Percentiles rank a stretch among this genome's conserved stretches.
phyloP scores from a whole-genome alignment of 345 rosid genomes.

The Sapria himalayana region DNA sequence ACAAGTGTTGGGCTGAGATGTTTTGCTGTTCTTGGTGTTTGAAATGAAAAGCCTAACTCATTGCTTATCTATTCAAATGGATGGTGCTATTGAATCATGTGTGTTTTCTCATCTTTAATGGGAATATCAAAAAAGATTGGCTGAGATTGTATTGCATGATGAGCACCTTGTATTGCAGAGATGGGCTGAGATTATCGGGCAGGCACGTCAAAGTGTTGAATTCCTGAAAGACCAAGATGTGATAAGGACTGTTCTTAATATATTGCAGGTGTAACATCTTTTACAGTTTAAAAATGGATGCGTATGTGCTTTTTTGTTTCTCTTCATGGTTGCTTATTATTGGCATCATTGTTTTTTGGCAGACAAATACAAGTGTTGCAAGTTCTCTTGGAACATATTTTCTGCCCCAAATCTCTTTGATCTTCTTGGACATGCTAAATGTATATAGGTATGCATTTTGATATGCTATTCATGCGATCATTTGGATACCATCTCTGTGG shows the following conservation, averaged over 20 bases:
- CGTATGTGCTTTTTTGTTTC: background rate
- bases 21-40: too few relatives aligned
- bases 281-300: background rate
- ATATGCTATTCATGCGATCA: too few relatives aligned
- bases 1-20: too few relatives aligned
- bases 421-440: constrained; percentile 96
- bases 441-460: constrained; percentile 57
- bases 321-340: background rate
- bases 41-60: too few relatives aligned
- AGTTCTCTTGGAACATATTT: constrained; percentile 78
- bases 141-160: too few relatives aligned
- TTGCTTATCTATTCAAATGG: too few relatives aligned
- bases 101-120: too few relatives aligned
- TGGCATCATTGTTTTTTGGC: constrained; percentile 15
- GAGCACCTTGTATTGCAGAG: constrained; percentile 39
- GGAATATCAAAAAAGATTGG: too few relatives aligned
- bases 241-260: constrained; percentile 78
- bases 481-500: too few relatives aligned
- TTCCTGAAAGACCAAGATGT: constrained; percentile 77
- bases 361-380: constrained; percentile 99
- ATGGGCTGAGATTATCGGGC: constrained; percentile 89
- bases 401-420: constrained; percentile 64
- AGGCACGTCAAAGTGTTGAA: constrained; percentile 92
- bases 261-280: constrained; percentile 45
- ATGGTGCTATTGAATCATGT: too few relatives aligned